Evolutionary conservation across 2,329 filamentous ascomycete species (phyloP).

Genomic region (Fusarium phyllophilum): DNA sequence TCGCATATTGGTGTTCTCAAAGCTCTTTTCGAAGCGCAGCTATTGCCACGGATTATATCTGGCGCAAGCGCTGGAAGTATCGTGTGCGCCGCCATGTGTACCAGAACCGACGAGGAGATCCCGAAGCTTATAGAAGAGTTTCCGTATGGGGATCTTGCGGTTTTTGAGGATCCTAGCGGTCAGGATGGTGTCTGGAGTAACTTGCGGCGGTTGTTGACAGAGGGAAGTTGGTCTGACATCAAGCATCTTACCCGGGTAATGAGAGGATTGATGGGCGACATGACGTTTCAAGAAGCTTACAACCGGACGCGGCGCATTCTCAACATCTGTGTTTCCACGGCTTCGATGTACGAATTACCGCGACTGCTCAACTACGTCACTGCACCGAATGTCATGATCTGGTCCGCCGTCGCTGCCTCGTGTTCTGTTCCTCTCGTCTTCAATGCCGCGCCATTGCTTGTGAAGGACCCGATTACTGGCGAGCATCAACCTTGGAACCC

Average conservation of each 20-base stretch:
- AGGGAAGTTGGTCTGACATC: conserved; percentile 87
- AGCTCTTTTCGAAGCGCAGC: conserved; percentile 75
- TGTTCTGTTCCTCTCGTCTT: conserved; percentile 93
- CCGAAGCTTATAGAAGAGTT: conserved; percentile 75
- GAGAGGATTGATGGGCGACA: conserved; percentile 81
- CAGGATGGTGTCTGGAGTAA: conserved; percentile 74
- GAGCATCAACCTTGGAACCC: conserved; percentile 86
- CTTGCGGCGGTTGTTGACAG: conserved; percentile 78
- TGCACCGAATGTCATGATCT: conserved; percentile 92
- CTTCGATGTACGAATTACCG: conserved; percentile 87
- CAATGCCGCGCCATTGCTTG: conserved; percentile 78
- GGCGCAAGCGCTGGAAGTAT: conserved; percentile 90
- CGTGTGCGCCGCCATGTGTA: conserved; percentile 82
- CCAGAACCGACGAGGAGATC: conserved; percentile 81
- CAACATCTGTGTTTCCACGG: conserved; percentile 93
- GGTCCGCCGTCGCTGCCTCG: conserved; percentile 95
- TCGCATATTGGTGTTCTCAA: conserved; percentile 91
- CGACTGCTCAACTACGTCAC: conserved; percentile 92
- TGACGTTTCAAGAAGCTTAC: conserved; percentile 96
- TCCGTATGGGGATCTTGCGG: conserved; percentile 80
- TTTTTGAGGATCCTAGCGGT: conserved; percentile 74
- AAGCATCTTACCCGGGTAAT: conserved; percentile 83
- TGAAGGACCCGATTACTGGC: conserved; percentile 86
- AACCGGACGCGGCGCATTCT: conserved; percentile 92
- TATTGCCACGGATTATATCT: conserved; percentile 87